phyloP scores from a whole-genome alignment of 2,329 filamentous ascomycete genomes.

The Bertia moriformis region DNA sequence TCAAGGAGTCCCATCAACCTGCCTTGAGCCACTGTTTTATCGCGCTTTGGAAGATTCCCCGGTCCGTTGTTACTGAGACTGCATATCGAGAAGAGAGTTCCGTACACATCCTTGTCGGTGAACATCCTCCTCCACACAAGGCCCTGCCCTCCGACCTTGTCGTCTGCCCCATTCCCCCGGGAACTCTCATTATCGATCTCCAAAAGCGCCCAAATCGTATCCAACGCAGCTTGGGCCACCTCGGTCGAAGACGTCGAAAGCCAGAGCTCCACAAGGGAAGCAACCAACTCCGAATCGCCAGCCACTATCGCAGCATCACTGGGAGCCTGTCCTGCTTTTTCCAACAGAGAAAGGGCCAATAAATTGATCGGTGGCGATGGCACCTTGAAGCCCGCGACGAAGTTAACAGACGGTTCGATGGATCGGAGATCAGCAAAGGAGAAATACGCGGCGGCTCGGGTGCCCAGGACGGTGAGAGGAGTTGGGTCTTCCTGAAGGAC shows the following conservation, averaged over 20 bases:
- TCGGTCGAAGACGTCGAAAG: constrained; percentile 37
- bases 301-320: constrained; percentile 43
- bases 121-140: constrained; percentile 49
- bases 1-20: constrained; percentile 42
- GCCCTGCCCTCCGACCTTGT: constrained; percentile 25
- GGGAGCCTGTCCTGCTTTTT: constrained; percentile 33
- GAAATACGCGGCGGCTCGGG: constrained; percentile 29
- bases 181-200: constrained; percentile 22
- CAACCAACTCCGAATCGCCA: constrained; percentile 35
- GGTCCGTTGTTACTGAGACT: constrained; percentile 21
- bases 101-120: constrained; percentile 41
- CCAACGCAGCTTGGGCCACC: constrained; percentile 34
- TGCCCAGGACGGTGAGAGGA: constrained; percentile 34
- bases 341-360: constrained; percentile 36
- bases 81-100: constrained; percentile 37
- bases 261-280: constrained; percentile 40
- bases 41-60: constrained; percentile 25
- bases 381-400: constrained; percentile 34
- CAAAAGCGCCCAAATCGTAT: constrained; percentile 34
- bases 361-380: constrained; percentile 36
- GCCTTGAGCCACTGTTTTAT: constrained; percentile 44
- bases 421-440: constrained; percentile 30
- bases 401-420: constrained; percentile 30
- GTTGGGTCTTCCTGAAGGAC: constrained; percentile 40
- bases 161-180: constrained; percentile 9